These are phyloP conservation scores for Colletotrichum sp. DNA, from an alignment of 2,329 filamentous ascomycete species.

Conservation along the genomic window DNA sequence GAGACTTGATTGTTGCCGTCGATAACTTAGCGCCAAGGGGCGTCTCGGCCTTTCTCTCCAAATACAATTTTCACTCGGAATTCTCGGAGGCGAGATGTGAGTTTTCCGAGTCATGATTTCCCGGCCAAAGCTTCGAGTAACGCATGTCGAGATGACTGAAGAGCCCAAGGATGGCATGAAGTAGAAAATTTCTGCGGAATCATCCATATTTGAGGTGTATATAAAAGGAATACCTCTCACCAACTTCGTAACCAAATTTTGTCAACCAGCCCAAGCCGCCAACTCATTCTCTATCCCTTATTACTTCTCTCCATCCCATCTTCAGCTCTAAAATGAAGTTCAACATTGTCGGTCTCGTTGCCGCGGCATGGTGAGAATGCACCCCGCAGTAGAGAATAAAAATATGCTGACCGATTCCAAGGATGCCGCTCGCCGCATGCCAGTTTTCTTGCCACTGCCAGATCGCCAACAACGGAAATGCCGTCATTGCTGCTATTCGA, in stretches of 20 bases:
- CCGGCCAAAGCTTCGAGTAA: neutral
- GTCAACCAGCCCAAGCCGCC: neutral
- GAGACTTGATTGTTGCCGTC: neutral
- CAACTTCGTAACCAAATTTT: neutral
- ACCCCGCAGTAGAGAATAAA: neutral
- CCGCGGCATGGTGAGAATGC: neutral
- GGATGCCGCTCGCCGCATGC: neutral
- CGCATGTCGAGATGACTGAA: neutral
- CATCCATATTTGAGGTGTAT: neutral
- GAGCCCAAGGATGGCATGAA: neutral
- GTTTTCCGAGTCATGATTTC: neutral
- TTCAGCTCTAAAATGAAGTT: neutral
- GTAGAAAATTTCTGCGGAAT: neutral
- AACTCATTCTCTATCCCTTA: neutral
- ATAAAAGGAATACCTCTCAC: neutral
- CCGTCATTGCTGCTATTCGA: neutral
- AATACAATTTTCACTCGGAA: neutral
- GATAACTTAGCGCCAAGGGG: neutral
- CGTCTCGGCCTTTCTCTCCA: neutral
- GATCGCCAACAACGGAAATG: neutral
- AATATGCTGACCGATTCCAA: neutral
- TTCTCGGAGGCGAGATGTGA: neutral
- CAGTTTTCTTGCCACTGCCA: neutral
- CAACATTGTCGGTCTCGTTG: neutral
- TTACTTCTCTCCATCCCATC: neutral